A percentile compares a stretch with the other conserved stretches of the same genome.
phyloP scores from a whole-genome alignment of 2,329 filamentous ascomycete species.

The Penicillium sp. region DNA sequence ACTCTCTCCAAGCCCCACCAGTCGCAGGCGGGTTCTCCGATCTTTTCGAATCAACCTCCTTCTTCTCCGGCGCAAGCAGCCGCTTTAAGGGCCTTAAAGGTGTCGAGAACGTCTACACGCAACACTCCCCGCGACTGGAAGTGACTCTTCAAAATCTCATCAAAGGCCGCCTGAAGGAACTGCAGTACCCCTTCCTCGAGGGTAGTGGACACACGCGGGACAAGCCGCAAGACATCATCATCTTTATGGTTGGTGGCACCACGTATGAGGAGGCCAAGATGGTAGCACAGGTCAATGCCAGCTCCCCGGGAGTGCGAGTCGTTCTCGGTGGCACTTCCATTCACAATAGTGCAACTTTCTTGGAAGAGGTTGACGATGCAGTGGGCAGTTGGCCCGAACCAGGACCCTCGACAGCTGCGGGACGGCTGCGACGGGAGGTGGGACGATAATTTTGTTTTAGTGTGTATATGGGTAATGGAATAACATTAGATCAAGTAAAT shows the following conservation, averaged over 20 bases:
- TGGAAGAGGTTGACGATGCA: slow-evolving; percentile 89
- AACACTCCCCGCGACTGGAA: slow-evolving; percentile 88
- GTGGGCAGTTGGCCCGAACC: slow-evolving; percentile 82
- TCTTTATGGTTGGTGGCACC: slow-evolving; percentile 90
- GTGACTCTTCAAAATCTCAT: slow-evolving; percentile 87
- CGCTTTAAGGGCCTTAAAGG: slow-evolving; percentile 94
- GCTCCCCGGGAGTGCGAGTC: slow-evolving; percentile 81
- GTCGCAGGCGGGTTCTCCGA: slow-evolving; percentile 80
- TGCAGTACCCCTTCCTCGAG: slow-evolving; percentile 91
- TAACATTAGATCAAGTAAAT: neutral
- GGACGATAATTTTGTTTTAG: slow-evolving; percentile 45
- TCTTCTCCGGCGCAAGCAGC: slow-evolving; percentile 84
- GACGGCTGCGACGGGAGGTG: slow-evolving; percentile 61
- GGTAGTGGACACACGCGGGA: slow-evolving; percentile 82
- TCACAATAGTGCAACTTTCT: slow-evolving; percentile 82
- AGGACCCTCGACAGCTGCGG: slow-evolving; percentile 59
- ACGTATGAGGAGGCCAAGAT: slow-evolving; percentile 98
- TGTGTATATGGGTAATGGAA: slow-evolving; percentile 5
- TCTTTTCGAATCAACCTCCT: slow-evolving; percentile 85
- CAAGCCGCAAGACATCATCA: slow-evolving; percentile 92
- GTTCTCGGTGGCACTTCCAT: slow-evolving; percentile 85
- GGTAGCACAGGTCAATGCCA: slow-evolving; percentile 91
- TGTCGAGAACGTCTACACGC: slow-evolving; percentile 98
- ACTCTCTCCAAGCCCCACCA: slow-evolving; percentile 77
- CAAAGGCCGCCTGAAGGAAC: slow-evolving; percentile 81